phyloP scores from a whole-genome alignment of 1,139 yeast species.

The Hanseniaspora sp. region DNA sequence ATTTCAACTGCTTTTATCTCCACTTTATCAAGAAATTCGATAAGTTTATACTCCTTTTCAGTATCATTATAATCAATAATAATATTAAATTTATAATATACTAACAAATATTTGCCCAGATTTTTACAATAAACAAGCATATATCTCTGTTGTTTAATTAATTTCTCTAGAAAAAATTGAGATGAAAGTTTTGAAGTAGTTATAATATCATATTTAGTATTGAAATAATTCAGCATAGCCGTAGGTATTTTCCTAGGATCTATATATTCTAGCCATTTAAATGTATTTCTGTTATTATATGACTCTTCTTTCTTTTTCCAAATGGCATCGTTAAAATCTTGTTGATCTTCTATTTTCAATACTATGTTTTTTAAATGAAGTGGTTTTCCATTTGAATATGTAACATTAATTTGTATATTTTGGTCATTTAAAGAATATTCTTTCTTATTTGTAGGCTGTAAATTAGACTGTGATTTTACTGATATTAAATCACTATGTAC shows the following conservation, averaged over 20 bases:
- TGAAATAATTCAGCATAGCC: constrained; percentile 17
- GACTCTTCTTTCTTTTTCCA: not conserved
- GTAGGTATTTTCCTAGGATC: constrained; percentile 24
- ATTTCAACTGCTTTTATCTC: constrained; percentile 12
- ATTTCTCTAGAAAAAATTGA: constrained; percentile 15
- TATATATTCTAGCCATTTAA: constrained; percentile 23
- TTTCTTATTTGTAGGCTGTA: not conserved
- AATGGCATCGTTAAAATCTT: not conserved
- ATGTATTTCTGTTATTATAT: constrained; percentile 14
- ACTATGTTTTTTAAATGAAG: constrained; percentile 7
- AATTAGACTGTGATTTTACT: not conserved
- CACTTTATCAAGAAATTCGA: constrained; percentile 1
- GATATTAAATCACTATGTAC: not conserved
- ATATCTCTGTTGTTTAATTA: constrained; percentile 11
- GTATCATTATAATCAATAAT: not conserved
- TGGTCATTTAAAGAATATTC: not conserved
- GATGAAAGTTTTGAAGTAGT: constrained; percentile 14
- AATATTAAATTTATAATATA: not conserved
- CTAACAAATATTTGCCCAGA: not conserved
- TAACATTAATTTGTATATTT: constrained; percentile 4
- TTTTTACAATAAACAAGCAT: constrained; percentile 12
- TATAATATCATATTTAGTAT: not conserved
- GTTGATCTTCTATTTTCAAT: not conserved
- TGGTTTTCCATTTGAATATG: not conserved
- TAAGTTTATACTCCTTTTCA: not conserved